phyloP scores from a whole-genome alignment of 257 asterid genomes.

The Capsicum baccatum region DNA sequence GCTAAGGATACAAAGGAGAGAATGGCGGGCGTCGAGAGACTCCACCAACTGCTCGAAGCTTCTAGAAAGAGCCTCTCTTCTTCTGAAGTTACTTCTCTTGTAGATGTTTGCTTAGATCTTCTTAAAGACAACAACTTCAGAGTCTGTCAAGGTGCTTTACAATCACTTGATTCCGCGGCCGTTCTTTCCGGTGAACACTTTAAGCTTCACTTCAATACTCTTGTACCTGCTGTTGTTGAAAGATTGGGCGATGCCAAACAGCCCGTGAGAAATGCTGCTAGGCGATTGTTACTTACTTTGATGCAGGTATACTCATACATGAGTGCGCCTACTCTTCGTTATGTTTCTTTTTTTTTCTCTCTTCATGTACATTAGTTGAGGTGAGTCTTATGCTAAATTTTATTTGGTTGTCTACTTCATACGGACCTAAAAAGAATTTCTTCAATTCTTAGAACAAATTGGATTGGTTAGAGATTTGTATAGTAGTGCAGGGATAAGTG shows the following conservation, averaged over 20 bases:
- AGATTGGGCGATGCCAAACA: conserved; percentile 90
- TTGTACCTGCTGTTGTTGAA: conserved; percentile 96
- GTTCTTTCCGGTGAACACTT: conserved; percentile 97
- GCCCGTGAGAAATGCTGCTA: conserved; percentile 93
- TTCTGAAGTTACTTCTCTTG: conserved; percentile 86
- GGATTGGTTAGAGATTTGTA: conserved; percentile 22
- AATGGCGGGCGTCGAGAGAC: conserved; percentile 98
- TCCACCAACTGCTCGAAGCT: conserved; percentile 91
- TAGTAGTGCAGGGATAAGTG: not conserved
- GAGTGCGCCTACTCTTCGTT: conserved; percentile 2
- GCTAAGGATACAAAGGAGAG: conserved; percentile 99
- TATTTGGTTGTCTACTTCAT: conserved; percentile 6
- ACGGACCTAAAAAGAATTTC: too few species aligned
- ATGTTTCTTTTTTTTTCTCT: not conserved
- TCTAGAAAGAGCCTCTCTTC: conserved; percentile 72
- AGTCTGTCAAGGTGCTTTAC: conserved; percentile 93
- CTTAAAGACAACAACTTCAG: conserved; percentile 93
- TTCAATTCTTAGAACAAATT: not conserved
- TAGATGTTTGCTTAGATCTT: conserved; percentile 94
- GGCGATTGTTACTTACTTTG: conserved; percentile 84
- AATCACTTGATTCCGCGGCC: conserved; percentile 94
- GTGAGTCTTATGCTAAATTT: not conserved
- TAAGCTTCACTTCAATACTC: conserved; percentile 92
- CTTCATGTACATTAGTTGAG: not conserved
- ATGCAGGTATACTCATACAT: conserved; percentile 73